Evolutionary conservation across 257 asterid genomes (phyloP), one percentile per base, ranked within the genome.

Genomic region (Rehmannia glutinosa): DNA sequence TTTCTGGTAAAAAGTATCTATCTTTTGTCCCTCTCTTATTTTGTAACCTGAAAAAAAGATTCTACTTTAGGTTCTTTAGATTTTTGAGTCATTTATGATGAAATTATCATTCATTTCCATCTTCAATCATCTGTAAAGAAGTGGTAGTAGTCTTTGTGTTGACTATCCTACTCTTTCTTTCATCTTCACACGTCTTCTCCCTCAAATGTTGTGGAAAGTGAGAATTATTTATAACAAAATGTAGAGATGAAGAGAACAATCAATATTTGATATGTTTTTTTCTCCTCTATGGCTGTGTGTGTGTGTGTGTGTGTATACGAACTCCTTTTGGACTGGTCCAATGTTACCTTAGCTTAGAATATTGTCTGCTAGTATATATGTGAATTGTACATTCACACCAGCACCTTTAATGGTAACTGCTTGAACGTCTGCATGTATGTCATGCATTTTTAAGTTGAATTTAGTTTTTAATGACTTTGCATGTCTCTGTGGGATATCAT

Each of bases 401-500:
- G 66, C 16, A 25, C 60, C 61, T 21, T 45, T n/a, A 13, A 50
- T 6, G 62, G 11, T 54, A 10, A 57, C 47, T 42, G 62, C 30
- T 52, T 13, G 47, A 49, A 42, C 30, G 36, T 12, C 19, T 39
- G 15, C n/a, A 27, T 27, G 20, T 11, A 54, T 53, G 43, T 6
- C 23, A 3, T 21, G 0, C 59, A 70, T 35, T 45, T 54, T 21
- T 36, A 27, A 41, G 41, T 41, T 12, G 45, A 45, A 23, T 41
- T 61, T 39, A 17, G 13, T 23, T 74, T 49, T 35, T 42, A 62
- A 39, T 46, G 52, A 57, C 53, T 64, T 55, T 5, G 41, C 64
- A 57, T 42, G 46, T 50, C 32, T 39, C 30, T n/a, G 13, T 27
- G 62, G 70, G 66, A 68, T 81, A 56, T 73, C 73, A 70, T 85